These are phyloP conservation scores for Hymenoscyphus linearis DNA, from an alignment of 2,329 filamentous ascomycete species.

Conservation along the genomic window DNA sequence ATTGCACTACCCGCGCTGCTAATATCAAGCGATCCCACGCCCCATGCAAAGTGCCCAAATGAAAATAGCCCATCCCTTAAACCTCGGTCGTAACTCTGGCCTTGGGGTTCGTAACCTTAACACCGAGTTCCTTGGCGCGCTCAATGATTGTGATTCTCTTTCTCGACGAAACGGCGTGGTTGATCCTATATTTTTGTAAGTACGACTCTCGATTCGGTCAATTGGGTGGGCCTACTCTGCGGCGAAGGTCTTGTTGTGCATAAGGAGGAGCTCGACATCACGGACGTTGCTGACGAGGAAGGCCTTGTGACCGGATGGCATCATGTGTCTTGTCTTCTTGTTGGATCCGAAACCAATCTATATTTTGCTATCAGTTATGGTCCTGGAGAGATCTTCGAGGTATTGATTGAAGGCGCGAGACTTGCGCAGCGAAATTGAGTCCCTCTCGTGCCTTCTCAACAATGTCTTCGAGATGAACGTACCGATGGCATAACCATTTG, in stretches of 20 bases:
- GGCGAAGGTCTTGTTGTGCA: slow-evolving; percentile 99
- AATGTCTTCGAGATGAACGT: slow-evolving; percentile 42
- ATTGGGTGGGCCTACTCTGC: slow-evolving; percentile 71
- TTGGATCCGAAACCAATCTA: slow-evolving; percentile 99
- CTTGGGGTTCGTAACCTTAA: slow-evolving; percentile 99
- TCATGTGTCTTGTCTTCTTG: slow-evolving; percentile 99
- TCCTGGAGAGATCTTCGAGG: slow-evolving; percentile 8
- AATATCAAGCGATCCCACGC: slow-evolving; percentile 30
- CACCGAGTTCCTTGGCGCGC: slow-evolving; percentile 94
- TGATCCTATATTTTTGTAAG: slow-evolving; percentile 65
- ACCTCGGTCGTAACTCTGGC: slow-evolving; percentile 96
- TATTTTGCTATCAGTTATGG: slow-evolving; percentile 22
- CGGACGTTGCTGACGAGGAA: slow-evolving; percentile 97
- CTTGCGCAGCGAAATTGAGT: background rate
- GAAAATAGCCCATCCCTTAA: slow-evolving; percentile 40
- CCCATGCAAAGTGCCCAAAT: slow-evolving; percentile 32
- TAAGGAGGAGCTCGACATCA: slow-evolving; percentile 95
- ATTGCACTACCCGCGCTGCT: slow-evolving; percentile 29
- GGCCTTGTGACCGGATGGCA: slow-evolving; percentile 98
- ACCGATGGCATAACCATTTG: slow-evolving; percentile 97
- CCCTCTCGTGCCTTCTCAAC: slow-evolving; percentile 4
- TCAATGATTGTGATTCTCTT: slow-evolving; percentile 98
- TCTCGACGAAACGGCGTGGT: slow-evolving; percentile 94
- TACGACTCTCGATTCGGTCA: slow-evolving; percentile 4
- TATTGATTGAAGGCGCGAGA: background rate